Percentiles rank a stretch among this genome's conserved stretches.
Conservation (phyloP, 345 rosid species). For the Rhodamnia rubescens region DNA sequence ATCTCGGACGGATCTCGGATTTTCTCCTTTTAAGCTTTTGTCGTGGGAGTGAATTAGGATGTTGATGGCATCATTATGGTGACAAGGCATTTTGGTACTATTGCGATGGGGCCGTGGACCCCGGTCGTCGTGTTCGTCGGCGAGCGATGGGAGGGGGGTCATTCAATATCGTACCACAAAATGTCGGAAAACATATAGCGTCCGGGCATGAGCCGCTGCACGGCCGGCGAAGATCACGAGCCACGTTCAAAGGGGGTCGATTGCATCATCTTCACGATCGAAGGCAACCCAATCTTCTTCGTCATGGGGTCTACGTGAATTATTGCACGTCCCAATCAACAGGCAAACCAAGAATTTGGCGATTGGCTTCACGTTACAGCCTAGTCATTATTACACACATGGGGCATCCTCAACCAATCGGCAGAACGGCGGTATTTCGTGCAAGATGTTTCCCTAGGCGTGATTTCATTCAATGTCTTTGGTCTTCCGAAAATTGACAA, state of each 20-base stretch:
- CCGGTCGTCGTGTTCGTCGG: not conserved
- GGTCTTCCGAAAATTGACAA: not conserved
- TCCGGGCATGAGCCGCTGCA: not conserved
- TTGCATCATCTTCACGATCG: not conserved
- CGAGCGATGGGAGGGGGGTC: not conserved
- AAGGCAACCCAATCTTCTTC: not conserved
- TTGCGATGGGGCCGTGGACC: rapidly evolving
- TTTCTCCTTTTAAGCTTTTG: too few species aligned
- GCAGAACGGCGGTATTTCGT: not conserved
- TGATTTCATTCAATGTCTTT: not conserved
- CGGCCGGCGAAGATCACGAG: not conserved
- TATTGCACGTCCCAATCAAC: not conserved
- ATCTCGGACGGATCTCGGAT: rapidly evolving
- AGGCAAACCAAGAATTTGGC: not conserved
- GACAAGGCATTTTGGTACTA: not conserved
- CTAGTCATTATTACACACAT: not conserved
- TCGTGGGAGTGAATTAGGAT: not conserved
- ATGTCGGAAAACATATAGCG: not conserved
- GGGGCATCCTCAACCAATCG: not conserved
- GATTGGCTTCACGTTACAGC: not conserved
- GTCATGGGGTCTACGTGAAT: not conserved
- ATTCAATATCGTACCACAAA: not conserved
- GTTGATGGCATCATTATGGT: too few species aligned
- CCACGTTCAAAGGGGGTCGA: not conserved
- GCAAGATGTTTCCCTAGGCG: not conserved